Percentiles rank a stretch among this genome's conserved stretches.
phyloP scores from a whole-genome alignment of 495 filamentous ascomycete species.

The Daldinia childiae region DNA sequence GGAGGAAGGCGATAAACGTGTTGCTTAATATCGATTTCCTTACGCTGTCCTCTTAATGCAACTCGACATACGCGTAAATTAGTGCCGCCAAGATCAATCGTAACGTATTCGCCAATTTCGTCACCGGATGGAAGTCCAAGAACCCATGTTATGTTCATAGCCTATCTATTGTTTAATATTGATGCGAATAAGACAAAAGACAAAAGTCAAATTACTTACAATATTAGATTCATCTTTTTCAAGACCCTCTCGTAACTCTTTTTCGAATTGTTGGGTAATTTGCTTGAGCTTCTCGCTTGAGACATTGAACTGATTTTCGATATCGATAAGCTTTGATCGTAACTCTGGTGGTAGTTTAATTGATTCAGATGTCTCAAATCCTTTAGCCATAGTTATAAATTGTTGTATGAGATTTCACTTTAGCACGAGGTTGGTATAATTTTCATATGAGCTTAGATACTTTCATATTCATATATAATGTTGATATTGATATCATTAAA shows the following conservation, averaged over 20 bases:
- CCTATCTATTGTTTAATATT: no score
- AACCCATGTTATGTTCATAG: no score
- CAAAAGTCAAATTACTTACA: no score
- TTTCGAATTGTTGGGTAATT: no score
- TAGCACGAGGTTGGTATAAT: background rate
- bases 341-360: slow-evolving; percentile 71
- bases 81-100: slow-evolving; percentile 81
- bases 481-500: background rate
- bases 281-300: no score
- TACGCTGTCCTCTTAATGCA: background rate
- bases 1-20: no score
- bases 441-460: background rate
- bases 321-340: slow-evolving; percentile 72
- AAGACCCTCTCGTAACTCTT: no score
- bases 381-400: background rate
- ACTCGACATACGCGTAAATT: slow-evolving; percentile 89
- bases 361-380: background rate
- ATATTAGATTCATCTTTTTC: no score
- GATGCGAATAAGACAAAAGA: no score
- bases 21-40: no score
- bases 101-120: no score
- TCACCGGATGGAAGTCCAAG: no score
- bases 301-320: slow-evolving; percentile 74
- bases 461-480: background rate
- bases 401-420: background rate